Evolutionary conservation across 2,329 filamentous ascomycete species (phyloP).

Genomic region (Pseudogymnoascus sp.): DNA sequence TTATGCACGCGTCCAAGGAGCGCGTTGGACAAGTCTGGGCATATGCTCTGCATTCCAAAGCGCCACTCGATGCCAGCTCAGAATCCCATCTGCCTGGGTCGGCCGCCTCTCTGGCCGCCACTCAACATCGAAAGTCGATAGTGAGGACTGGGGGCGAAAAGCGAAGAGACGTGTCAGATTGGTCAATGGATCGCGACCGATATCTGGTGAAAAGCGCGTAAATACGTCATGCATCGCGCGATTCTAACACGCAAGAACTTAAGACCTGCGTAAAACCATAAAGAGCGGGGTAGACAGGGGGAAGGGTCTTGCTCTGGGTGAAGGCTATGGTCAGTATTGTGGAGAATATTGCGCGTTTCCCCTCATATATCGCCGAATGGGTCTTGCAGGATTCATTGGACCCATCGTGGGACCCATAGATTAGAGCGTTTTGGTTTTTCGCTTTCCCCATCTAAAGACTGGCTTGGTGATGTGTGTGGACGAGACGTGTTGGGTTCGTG

Average conservation of each 20-base stretch:
- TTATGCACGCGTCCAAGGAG: not conserved
- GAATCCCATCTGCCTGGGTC: not conserved
- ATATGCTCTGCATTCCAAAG: not conserved
- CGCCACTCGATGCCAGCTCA: not conserved
- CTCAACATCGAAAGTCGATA: not conserved
- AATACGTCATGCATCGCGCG: conserved; percentile 6
- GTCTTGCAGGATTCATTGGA: not conserved
- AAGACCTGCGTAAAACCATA: conserved; percentile 9
- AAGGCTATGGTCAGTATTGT: conserved; percentile 1
- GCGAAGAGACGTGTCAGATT: not conserved
- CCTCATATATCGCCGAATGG: not conserved
- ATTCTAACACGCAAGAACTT: conserved; percentile 6
- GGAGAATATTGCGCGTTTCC: conserved; percentile 3
- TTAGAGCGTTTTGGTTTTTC: conserved; percentile 1
- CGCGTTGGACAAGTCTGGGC: not conserved
- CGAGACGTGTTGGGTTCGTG: conserved; percentile 7
- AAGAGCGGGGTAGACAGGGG: conserved; percentile 9
- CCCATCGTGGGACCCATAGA: not conserved
- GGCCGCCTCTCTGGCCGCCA: not conserved
- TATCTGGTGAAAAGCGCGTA: conserved; percentile 8
- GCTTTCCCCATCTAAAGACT: not conserved
- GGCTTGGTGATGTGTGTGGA: not conserved
- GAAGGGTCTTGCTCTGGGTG: not conserved
- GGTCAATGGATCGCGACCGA: not conserved
- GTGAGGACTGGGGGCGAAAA: not conserved